A percentile compares a stretch with the other conserved stretches of the same genome.
Conservation (phyloP, 805 yeast genomes). For the Kregervanrija pseudodelftensis region DNA sequence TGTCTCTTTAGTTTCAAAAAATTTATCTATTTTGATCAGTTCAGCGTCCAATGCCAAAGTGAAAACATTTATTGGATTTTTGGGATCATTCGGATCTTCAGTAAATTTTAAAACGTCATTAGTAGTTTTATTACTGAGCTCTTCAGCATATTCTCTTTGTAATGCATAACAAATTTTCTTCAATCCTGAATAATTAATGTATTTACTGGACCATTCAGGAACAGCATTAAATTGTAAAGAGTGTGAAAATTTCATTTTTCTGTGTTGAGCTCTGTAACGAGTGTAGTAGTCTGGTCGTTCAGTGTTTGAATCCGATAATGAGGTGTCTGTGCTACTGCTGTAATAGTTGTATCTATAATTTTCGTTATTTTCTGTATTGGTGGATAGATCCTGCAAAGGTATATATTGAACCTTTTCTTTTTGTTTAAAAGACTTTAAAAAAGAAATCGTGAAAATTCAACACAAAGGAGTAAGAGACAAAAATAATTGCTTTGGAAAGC, state of each 20-base stretch:
- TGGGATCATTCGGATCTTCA: constrained; percentile 25
- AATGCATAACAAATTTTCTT: constrained; percentile 78
- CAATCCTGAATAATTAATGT: constrained; percentile 81
- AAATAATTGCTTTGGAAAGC: too few species aligned
- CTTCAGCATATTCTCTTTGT: constrained; percentile 52
- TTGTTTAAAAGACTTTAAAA: neutral
- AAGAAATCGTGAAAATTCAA: too few species aligned
- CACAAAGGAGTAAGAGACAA: too few species aligned
- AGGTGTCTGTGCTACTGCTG: too few species aligned
- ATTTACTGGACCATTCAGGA: constrained; percentile 94
- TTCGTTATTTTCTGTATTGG: neutral
- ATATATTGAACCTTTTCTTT: neutral
- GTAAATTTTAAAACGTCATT: constrained; percentile 25
- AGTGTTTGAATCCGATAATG: neutral
- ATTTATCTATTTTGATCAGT: constrained; percentile 64
- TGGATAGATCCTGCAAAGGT: constrained; percentile 2
- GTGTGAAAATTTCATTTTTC: constrained; percentile 83
- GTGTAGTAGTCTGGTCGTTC: neutral
- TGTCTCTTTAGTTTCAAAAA: constrained; percentile 64
- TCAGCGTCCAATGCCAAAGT: constrained; percentile 70
- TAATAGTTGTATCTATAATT: too few species aligned
- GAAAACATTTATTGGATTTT: constrained; percentile 54
- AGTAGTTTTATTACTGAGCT: constrained; percentile 16
- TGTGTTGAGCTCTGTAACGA: neutral
- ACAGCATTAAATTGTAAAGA: constrained; percentile 95